These are phyloP conservation scores for Trypanosoma cruzi DNA, from an alignment of 208 protist genomes.

Conservation along the genomic window DNA sequence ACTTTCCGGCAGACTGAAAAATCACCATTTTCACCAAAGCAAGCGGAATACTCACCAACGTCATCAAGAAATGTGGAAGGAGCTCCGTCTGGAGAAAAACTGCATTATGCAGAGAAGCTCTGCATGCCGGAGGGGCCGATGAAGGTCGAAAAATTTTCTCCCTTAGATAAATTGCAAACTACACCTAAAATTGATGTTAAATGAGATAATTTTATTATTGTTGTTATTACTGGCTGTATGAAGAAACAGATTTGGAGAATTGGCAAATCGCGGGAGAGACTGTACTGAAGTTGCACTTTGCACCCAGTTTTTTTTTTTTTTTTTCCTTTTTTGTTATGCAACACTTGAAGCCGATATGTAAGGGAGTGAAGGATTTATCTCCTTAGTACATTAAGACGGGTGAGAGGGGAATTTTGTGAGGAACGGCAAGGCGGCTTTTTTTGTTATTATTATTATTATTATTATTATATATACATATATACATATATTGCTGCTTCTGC, in stretches of 20 bases:
- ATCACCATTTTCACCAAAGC: background rate
- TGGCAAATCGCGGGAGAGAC: background rate
- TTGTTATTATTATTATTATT: background rate
- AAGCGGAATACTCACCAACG: background rate
- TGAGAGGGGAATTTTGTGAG: background rate
- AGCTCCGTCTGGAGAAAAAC: slow-evolving; percentile 31
- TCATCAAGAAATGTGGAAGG: background rate
- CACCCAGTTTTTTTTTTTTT: background rate
- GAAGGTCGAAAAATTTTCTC: too few relatives aligned
- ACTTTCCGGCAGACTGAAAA: background rate
- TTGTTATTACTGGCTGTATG: too few relatives aligned
- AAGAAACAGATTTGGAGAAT: too few relatives aligned
- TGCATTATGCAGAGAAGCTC: background rate
- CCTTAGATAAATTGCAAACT: too few relatives aligned
- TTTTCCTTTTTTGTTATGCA: background rate
- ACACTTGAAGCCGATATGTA: background rate
- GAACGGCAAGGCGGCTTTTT: background rate
- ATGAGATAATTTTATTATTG: too few relatives aligned
- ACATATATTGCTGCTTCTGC: too few relatives aligned
- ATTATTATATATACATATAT: too few relatives aligned
- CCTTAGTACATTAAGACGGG: background rate
- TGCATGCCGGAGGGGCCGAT: background rate
- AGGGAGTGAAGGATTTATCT: slow-evolving; percentile 3
- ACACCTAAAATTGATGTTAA: too few relatives aligned
- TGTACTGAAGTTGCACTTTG: background rate